These are phyloP conservation scores for Paramecium caudatum DNA, from an alignment of 73 alveolate genomes.

Conservation along the genomic window DNA sequence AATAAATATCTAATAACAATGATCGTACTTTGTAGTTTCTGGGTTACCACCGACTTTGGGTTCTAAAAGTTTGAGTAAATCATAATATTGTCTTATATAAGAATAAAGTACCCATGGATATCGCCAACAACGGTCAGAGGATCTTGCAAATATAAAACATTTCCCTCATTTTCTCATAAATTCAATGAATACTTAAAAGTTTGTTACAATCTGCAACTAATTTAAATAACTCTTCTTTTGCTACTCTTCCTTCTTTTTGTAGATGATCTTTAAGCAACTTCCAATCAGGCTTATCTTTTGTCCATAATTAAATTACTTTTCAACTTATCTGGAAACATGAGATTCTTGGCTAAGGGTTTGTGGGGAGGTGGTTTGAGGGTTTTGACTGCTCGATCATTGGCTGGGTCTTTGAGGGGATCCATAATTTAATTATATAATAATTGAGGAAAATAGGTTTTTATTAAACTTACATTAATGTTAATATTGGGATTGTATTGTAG, in stretches of 20 bases:
- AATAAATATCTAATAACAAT: slow-evolving; percentile 85
- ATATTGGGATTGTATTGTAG: too few relatives aligned
- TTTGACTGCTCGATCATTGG: slow-evolving; percentile 70
- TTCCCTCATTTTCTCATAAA: slow-evolving; percentile 91
- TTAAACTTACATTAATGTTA: too few relatives aligned
- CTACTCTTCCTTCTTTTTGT: slow-evolving; percentile 88
- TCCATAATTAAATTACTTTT: slow-evolving; percentile 1
- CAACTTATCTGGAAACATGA: slow-evolving; percentile 79
- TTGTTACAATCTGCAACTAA: slow-evolving; percentile 81
- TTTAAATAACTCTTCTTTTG: slow-evolving; percentile 79
- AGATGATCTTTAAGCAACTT: slow-evolving; percentile 87
- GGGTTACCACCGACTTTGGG: slow-evolving; percentile 93
- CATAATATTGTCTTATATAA: slow-evolving; percentile 85
- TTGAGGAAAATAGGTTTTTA: too few relatives aligned
- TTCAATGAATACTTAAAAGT: slow-evolving; percentile 77
- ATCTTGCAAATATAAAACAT: slow-evolving; percentile 86
- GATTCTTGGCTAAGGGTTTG: slow-evolving; percentile 65
- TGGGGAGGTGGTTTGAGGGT: slow-evolving; percentile 75
- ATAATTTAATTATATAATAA: slow-evolving; percentile 25
- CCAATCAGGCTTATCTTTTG: slow-evolving; percentile 90
- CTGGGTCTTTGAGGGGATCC: slow-evolving; percentile 73
- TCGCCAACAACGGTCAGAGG: slow-evolving; percentile 98
- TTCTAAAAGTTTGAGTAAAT: slow-evolving; percentile 91
- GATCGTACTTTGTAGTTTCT: slow-evolving; percentile 82
- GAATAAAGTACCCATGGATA: slow-evolving; percentile 89